Conservation (phyloP, 2,329 filamentous ascomycete species). For the Cadophora malorum region DNA sequence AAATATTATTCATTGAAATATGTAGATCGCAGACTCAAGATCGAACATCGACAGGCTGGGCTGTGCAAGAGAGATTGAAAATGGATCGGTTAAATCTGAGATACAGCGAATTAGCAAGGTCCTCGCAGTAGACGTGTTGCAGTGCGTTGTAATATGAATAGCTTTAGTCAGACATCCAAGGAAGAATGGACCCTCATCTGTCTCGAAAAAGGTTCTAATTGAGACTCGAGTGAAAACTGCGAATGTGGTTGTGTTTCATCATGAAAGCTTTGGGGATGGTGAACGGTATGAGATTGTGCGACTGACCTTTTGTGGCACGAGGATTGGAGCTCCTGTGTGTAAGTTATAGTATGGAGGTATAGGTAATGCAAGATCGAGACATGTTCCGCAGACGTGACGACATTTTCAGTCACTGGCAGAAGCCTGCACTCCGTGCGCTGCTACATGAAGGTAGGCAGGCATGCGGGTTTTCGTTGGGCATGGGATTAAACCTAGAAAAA, state of each 20-base stretch:
- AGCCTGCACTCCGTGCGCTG: neutral
- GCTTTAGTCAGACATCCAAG: constrained; percentile 74
- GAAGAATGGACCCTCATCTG: constrained; percentile 73
- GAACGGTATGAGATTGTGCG: constrained; percentile 25
- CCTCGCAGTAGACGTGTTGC: neutral
- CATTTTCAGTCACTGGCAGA: neutral
- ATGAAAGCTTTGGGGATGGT: constrained; percentile 50
- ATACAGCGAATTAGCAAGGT: constrained; percentile 18
- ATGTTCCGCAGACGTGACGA: neutral
- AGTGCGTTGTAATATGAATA: constrained; percentile 19
- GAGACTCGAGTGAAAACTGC: constrained; percentile 87
- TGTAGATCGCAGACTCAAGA: neutral
- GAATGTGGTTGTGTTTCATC: constrained; percentile 82
- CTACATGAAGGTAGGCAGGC: neutral
- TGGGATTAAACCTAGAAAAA: constrained; percentile 23
- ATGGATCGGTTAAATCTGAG: neutral
- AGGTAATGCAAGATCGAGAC: constrained; percentile 16
- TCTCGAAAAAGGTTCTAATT: constrained; percentile 67
- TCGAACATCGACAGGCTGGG: neutral
- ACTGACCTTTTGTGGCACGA: constrained; percentile 30
- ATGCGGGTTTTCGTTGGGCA: neutral
- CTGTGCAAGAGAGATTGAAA: neutral
- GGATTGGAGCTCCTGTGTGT: constrained; percentile 1
- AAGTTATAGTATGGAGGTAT: constrained; percentile 16
- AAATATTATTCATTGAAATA: neutral